Conservation (phyloP, 768 basidiomycete genomes). For the Naganishia randhawae region DNA sequence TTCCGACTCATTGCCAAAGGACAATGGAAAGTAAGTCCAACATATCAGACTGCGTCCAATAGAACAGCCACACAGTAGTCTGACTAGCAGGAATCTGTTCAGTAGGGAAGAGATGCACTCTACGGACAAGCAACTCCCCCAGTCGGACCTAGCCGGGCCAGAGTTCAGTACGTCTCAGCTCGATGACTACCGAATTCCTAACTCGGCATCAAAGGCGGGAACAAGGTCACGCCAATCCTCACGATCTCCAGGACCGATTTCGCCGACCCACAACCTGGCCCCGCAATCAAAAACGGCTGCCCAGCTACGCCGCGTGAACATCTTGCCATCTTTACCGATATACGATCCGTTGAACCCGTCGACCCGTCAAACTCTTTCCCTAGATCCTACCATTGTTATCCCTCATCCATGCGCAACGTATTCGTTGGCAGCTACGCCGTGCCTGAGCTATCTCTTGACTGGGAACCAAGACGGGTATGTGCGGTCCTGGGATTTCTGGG, state of each 20-base stretch:
- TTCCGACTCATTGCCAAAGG: not conserved
- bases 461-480: conserved; percentile 93
- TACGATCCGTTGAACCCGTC: conserved; percentile 1
- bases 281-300: conserved; percentile 11
- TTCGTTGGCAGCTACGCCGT: conserved; percentile 76
- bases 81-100: not conserved
- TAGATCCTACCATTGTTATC: conserved; percentile 87
- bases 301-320: not conserved
- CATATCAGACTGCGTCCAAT: not conserved
- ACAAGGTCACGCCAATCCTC: conserved; percentile 18
- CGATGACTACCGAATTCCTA: not conserved
- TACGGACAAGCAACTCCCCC: not conserved
- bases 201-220: not conserved
- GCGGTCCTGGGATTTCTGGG: conserved; percentile 84
- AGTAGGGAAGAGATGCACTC: not conserved
- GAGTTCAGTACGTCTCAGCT: not conserved
- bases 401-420: conserved; percentile 85
- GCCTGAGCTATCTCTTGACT: conserved; percentile 82
- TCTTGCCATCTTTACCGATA: not conserved
- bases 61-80: not conserved
- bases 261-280: not conserved
- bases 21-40: not conserved
- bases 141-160: not conserved
- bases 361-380: conserved; percentile 37
- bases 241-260: not conserved